A percentile compares a stretch with the other conserved stretches of the same genome.
Evolutionary conservation across 1,284 basidiomycete genomes (phyloP).

Genomic region (Phylloporus sp.): DNA sequence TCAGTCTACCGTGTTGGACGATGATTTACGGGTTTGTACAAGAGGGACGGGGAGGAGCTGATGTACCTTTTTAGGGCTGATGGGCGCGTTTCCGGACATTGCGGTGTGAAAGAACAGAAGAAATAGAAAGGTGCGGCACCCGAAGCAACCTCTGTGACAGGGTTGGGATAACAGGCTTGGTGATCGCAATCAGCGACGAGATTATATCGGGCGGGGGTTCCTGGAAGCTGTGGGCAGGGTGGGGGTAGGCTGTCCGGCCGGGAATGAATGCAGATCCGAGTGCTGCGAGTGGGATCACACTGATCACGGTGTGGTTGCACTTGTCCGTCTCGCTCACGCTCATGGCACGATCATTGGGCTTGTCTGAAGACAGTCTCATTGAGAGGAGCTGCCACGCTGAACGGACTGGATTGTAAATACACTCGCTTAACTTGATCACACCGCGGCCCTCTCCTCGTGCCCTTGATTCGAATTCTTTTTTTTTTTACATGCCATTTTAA

Average conservation of each 20-base stretch:
- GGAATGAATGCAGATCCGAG: slow-evolving; percentile 40
- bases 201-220: slow-evolving; percentile 31
- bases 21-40: slow-evolving; percentile 30
- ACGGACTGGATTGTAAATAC: slow-evolving; percentile 43
- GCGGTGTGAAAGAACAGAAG: slow-evolving; percentile 31
- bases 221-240: slow-evolving; percentile 32
- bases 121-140: slow-evolving; percentile 3
- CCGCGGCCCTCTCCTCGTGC: slow-evolving; percentile 63
- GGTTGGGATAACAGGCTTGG: slow-evolving; percentile 16
- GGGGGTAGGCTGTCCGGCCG: slow-evolving; percentile 15
- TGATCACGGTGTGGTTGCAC: slow-evolving; percentile 7
- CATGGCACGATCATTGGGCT: background rate
- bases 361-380: no score
- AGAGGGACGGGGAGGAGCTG: slow-evolving; percentile 14
- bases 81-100: slow-evolving; percentile 31
- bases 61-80: slow-evolving; percentile 24
- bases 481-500: slow-evolving; percentile 61
- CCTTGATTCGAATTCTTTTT: slow-evolving; percentile 64
- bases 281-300: slow-evolving; percentile 7
- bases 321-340: background rate
- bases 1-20: slow-evolving; percentile 16
- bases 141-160: slow-evolving; percentile 23
- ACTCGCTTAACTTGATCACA: slow-evolving; percentile 44
- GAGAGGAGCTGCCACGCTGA: slow-evolving; percentile 23
- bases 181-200: slow-evolving; percentile 32